phyloP scores from a whole-genome alignment of 2,329 filamentous ascomycete species.

The Colletotrichum sp. region DNA sequence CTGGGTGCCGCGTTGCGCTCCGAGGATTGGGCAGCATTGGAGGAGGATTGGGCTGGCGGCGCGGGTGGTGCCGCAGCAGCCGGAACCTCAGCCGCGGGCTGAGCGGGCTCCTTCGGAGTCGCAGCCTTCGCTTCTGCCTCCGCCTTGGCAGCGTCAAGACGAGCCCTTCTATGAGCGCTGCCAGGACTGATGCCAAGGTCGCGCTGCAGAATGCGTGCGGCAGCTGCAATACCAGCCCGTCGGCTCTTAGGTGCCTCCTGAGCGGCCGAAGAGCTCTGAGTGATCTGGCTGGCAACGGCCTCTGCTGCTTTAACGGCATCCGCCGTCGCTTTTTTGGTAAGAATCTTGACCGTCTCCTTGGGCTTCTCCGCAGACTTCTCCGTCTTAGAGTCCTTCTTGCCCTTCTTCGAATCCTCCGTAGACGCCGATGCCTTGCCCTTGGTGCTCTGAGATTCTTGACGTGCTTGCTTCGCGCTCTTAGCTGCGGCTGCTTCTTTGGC shows the following conservation, averaged over 20 bases:
- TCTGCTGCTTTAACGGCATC: constrained; percentile 56
- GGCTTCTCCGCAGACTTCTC: constrained; percentile 56
- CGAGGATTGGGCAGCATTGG: not conserved
- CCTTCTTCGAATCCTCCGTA: constrained; percentile 54
- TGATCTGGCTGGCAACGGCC: constrained; percentile 41
- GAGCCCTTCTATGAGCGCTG: constrained; percentile 65
- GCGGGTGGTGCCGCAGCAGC: constrained; percentile 20
- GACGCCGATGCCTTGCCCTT: constrained; percentile 48
- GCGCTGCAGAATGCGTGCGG: constrained; percentile 69
- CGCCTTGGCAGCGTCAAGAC: constrained; percentile 63
- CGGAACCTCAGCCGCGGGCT: constrained; percentile 24
- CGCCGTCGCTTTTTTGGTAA: constrained; percentile 62
- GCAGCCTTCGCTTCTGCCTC: constrained; percentile 50
- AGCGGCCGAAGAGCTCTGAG: constrained; percentile 36
- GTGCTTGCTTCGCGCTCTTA: constrained; percentile 60
- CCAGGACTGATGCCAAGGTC: constrained; percentile 70
- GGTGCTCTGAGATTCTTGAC: constrained; percentile 57
- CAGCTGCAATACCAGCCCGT: constrained; percentile 65
- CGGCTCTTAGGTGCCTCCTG: constrained; percentile 57
- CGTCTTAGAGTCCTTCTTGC: constrained; percentile 64
- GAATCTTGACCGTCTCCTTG: constrained; percentile 67
- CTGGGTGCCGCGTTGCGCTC: constrained; percentile 15
- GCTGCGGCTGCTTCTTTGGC: constrained; percentile 61
- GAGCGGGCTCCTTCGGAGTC: constrained; percentile 35
- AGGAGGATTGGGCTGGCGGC: constrained; percentile 1